A percentile compares a stretch with the other conserved stretches of the same genome.
These are phyloP conservation scores for Trichoderma breve DNA, from an alignment of 2,329 filamentous ascomycete genomes.

Conservation along the genomic window DNA sequence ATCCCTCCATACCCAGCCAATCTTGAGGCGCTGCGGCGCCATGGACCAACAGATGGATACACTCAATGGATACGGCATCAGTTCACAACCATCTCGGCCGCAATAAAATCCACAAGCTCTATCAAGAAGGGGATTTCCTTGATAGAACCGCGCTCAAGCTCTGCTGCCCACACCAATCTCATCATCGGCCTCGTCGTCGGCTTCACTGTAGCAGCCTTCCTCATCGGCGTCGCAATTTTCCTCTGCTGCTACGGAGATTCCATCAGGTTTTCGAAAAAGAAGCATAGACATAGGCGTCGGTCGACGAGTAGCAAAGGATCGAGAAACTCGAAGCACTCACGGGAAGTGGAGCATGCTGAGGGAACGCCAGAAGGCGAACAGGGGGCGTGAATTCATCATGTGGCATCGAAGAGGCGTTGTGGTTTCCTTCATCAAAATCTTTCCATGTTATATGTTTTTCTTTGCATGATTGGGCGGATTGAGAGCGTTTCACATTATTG, in stretches of 20 bases:
- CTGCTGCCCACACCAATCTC: conserved; percentile 37
- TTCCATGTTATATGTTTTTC: background rate
- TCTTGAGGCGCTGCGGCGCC: background rate
- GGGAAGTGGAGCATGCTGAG: conserved; percentile 20
- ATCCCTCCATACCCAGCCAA: conserved; percentile 27
- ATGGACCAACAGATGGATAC: background rate
- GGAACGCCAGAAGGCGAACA: background rate
- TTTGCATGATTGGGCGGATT: background rate
- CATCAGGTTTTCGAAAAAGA: conserved; percentile 35
- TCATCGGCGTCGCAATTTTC: conserved; percentile 39
- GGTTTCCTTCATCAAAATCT: background rate
- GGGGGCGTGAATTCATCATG: background rate
- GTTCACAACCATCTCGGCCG: background rate
- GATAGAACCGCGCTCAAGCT: conserved; percentile 25
- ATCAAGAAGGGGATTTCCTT: background rate
- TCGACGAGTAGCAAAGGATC: conserved; percentile 36
- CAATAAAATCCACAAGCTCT: background rate
- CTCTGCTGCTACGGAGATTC: conserved; percentile 41
- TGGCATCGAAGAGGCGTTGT: background rate
- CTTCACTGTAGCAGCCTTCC: conserved; percentile 40
- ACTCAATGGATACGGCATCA: background rate
- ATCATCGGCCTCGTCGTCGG: conserved; percentile 46
- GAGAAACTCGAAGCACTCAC: conserved; percentile 35
- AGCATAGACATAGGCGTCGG: conserved; percentile 20
- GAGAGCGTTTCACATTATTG: background rate